phyloP scores from a whole-genome alignment of 202 grass and related monocot genomes.

The Alloteropsis angusta region DNA sequence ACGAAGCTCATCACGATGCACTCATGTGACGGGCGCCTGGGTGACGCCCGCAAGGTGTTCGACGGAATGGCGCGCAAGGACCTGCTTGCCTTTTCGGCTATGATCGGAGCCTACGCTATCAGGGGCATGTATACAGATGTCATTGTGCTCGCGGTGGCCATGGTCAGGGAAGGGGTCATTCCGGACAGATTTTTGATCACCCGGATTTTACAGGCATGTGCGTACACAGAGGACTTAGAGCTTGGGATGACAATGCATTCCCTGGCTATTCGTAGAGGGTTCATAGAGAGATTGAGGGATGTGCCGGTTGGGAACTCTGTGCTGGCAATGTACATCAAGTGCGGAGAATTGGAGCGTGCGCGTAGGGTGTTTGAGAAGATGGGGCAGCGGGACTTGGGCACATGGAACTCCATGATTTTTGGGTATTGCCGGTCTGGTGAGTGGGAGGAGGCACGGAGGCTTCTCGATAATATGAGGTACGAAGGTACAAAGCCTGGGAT shows the following conservation, averaged over 20 bases:
- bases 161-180: constrained; percentile 39
- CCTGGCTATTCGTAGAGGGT: constrained; percentile 49
- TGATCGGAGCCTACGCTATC: constrained; percentile 43
- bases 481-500: constrained; percentile 51
- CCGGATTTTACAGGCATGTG: constrained; percentile 63
- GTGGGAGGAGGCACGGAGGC: constrained; percentile 47
- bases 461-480: constrained; percentile 55
- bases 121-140: constrained; percentile 49
- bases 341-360: constrained; percentile 38
- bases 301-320: constrained; percentile 54
- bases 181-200: constrained; percentile 78
- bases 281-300: constrained; percentile 37
- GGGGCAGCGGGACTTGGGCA: constrained; percentile 49
- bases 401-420: constrained; percentile 85
- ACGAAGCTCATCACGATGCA: constrained; percentile 50
- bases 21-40: constrained; percentile 32
- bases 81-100: constrained; percentile 60
- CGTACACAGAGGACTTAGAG: constrained; percentile 36
- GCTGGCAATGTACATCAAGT: constrained; percentile 76
- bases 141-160: constrained; percentile 23
- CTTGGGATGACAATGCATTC: constrained; percentile 51
- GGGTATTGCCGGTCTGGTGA: constrained; percentile 42
- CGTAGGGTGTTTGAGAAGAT: constrained; percentile 54
- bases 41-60: constrained; percentile 42
- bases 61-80: constrained; percentile 45